Evolutionary conservation across 176 grass and related monocot genomes (phyloP).

Genomic region (Thinopyrum elongatum): DNA sequence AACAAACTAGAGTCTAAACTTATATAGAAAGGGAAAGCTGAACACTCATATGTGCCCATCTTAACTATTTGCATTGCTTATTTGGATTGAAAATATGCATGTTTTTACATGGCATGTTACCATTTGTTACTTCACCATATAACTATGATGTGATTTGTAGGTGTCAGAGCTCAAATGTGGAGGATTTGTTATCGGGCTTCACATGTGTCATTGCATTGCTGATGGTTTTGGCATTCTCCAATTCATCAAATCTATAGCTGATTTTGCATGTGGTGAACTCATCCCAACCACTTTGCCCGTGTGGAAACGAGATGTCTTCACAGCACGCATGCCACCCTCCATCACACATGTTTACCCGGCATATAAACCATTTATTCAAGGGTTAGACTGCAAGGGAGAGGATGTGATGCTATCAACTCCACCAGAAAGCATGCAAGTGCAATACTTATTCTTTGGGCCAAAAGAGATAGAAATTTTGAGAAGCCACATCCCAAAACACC

Average conservation of each 20-base stretch:
- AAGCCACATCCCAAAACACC: not conserved
- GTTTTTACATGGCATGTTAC: not conserved
- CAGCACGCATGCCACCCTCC: not conserved
- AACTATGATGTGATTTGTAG: not conserved
- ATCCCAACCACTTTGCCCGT: slow-evolving; percentile 18
- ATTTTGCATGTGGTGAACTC: slow-evolving; percentile 23
- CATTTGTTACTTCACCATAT: not conserved
- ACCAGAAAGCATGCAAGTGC: not conserved
- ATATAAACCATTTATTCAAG: not conserved
- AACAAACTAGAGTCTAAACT: too few relatives aligned
- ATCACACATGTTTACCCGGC: not conserved
- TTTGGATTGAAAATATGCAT: not conserved
- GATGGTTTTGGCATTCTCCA: slow-evolving; percentile 43
- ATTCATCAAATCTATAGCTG: slow-evolving; percentile 26
- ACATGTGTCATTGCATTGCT: slow-evolving; percentile 42
- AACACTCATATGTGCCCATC: not conserved
- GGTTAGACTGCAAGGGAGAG: not conserved
- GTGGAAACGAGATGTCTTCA: slow-evolving; percentile 20
- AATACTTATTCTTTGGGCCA: slow-evolving; percentile 30
- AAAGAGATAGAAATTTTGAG: not conserved
- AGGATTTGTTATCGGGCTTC: slow-evolving; percentile 39
- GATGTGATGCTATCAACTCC: slow-evolving; percentile 37
- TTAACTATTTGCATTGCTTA: not conserved
- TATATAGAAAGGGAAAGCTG: too few relatives aligned
- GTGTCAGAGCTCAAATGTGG: slow-evolving; percentile 38